Evolutionary conservation across 1,284 basidiomycete species (phyloP).

Genomic region (Ganoderma lucidum): DNA sequence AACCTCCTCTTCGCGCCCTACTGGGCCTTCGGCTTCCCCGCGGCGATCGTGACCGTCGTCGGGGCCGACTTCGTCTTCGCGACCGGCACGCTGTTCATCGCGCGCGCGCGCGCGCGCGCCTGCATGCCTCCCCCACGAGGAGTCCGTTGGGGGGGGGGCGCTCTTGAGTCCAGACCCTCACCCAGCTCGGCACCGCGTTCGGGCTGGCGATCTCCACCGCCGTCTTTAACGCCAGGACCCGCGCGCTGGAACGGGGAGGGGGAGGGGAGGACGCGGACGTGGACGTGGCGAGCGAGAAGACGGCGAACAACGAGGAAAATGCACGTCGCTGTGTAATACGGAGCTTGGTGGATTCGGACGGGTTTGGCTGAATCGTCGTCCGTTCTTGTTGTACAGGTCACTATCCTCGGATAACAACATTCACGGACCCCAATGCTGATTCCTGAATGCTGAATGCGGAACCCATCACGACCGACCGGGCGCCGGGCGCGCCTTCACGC

Average conservation of each 20-base stretch:
- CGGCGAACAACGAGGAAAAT: neutral
- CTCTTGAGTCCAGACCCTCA: conserved; percentile 75
- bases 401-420: neutral
- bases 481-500: neutral
- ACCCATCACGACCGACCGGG: neutral
- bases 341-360: neutral
- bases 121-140: conserved; percentile 70
- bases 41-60: conserved; percentile 74
- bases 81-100: conserved; percentile 78
- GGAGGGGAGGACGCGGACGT: conserved; percentile 7
- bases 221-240: conserved; percentile 63
- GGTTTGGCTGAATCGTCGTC: neutral
- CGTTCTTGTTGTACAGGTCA: neutral
- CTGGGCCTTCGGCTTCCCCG: conserved; percentile 86
- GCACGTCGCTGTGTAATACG: neutral
- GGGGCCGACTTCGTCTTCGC: conserved; percentile 86
- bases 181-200: conserved; percentile 78
- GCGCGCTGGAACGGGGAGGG: conserved; percentile 7
- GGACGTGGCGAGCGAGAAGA: conserved; percentile 16
- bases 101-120: too few species aligned
- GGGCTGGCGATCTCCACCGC: conserved; percentile 82
- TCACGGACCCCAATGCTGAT: neutral
- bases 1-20: conserved; percentile 81
- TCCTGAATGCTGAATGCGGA: neutral
- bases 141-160: conserved; percentile 82